Evolutionary conservation across 1,284 basidiomycete genomes (phyloP).

Genomic region (Entoloma clypeatum): DNA sequence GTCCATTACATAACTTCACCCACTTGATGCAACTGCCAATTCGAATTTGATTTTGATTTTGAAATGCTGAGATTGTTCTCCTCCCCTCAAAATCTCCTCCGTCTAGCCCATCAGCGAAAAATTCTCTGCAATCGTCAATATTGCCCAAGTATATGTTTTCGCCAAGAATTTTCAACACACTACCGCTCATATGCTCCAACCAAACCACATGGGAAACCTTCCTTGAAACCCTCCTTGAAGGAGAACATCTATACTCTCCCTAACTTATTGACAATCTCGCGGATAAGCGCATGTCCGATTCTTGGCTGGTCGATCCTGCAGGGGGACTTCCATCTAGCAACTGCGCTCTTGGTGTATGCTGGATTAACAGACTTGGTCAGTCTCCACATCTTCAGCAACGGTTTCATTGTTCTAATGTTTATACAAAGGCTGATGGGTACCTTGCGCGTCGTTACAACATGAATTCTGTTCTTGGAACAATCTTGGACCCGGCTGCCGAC

Average conservation of each 20-base stretch:
- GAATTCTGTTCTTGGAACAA: constrained; percentile 87
- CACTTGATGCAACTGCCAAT: no score
- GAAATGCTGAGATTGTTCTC: constrained; percentile 15
- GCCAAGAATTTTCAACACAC: constrained; percentile 20
- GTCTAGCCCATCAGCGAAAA: neutral
- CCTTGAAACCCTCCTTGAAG: constrained; percentile 23
- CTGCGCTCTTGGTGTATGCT: constrained; percentile 81
- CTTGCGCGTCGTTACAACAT: constrained; percentile 85
- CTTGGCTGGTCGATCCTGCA: constrained; percentile 92
- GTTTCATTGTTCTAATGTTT: constrained; percentile 1
- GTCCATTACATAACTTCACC: no score
- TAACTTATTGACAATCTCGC: constrained; percentile 84
- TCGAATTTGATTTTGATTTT: no score
- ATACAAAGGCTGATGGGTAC: constrained; percentile 79
- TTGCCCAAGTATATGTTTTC: neutral
- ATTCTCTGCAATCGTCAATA: constrained; percentile 2
- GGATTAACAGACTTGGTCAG: constrained; percentile 88
- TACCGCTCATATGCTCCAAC: constrained; percentile 11
- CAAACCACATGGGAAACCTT: constrained; percentile 12
- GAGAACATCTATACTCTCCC: constrained; percentile 97
- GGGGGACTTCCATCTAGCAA: constrained; percentile 77
- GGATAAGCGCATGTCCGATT: constrained; percentile 85
- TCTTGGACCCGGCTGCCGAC: constrained; percentile 96
- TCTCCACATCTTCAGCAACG: constrained; percentile 20
- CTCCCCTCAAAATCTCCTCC: neutral